Evolutionary conservation across 1,284 basidiomycete genomes (phyloP).

Genomic region (Chalciporus piperatoides): DNA sequence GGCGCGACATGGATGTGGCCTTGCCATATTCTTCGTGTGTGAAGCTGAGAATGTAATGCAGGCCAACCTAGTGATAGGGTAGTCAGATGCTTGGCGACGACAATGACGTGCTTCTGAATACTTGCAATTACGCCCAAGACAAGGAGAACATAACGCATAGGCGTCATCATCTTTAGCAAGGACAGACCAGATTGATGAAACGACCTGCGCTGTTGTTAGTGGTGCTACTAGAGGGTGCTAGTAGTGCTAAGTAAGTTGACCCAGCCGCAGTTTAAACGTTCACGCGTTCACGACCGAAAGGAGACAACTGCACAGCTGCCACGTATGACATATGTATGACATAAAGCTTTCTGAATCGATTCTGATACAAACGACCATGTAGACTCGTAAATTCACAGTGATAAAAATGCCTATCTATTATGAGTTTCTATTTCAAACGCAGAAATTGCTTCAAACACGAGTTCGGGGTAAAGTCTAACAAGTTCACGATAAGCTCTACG

Average conservation of each 20-base stretch:
- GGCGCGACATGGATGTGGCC: slow-evolving; percentile 55
- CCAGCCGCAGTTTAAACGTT: too few species aligned
- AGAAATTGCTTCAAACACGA: slow-evolving; percentile 43
- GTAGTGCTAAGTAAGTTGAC: too few species aligned
- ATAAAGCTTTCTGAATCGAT: too few species aligned
- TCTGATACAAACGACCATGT: not conserved
- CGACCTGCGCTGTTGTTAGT: not conserved
- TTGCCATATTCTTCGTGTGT: slow-evolving; percentile 67
- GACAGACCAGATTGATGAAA: not conserved
- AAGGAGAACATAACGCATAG: slow-evolving; percentile 69
- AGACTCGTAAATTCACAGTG: slow-evolving; percentile 1
- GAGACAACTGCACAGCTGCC: too few species aligned
- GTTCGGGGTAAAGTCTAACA: slow-evolving; percentile 41
- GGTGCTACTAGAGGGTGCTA: too few species aligned
- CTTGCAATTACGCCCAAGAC: slow-evolving; percentile 63
- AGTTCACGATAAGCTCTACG: slow-evolving; percentile 9
- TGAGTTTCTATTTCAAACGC: slow-evolving; percentile 23
- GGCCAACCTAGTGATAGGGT: slow-evolving; percentile 47
- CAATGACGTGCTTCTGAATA: slow-evolving; percentile 7
- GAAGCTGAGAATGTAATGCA: slow-evolving; percentile 71
- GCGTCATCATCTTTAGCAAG: slow-evolving; percentile 66
- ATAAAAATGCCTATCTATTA: not conserved
- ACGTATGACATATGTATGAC: too few species aligned
- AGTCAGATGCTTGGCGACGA: slow-evolving; percentile 7
- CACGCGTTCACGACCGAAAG: too few species aligned